Base-by-base conservation (phyloP, 2,329 filamentous ascomycete genomes). In the Neonectria magnoliae region DNA sequence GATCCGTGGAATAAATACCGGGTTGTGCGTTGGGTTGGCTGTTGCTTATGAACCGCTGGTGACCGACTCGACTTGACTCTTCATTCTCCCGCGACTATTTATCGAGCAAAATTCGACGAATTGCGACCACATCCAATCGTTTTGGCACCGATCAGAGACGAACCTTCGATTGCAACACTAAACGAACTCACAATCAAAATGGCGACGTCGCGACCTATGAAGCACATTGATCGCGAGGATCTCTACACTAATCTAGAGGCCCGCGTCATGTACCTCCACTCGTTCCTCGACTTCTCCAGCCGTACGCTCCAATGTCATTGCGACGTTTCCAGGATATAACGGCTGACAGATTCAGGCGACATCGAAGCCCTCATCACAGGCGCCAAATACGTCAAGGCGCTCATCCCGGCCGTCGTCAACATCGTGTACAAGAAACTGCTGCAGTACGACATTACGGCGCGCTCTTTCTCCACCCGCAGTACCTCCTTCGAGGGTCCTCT, bases 341-440 rank as follows among this genome's bases (percentile, higher is more conserved):
- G 38, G 57, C 71, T 72, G 51, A 73, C 67, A 55, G 1, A 5
- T 31, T 22, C 64, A 92, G 91, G 85, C 66, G 91, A 94, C 74
- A 88, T 93, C 61, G 90, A 91, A 69, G 91, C 91, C 42, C 85
- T 94, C 41, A 83, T 87, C 14, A 82, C 84, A 3, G 91, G 91
- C 67, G 83, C 88, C 64, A 93, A 93, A 77, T 93, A 93, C 80
- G 90, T 94, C 81, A 91, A 91, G 73, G 88, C 90, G n/a, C 86
- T 95, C 33, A 93, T 95, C 68, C 93, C 93, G 1, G 90, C 92
- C 50, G 87, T 96, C 22, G 92, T 95, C 74, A 93, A 94, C 79
- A 92, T 94, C 65, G 91, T 95, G 36, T 96, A 95, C 82, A 89
- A 90, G 75, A 95, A 95, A 76, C 85, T 96, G 1, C 83, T 95